phyloP scores from a whole-genome alignment of 306 rosid species.

The Begonia masoniana region DNA sequence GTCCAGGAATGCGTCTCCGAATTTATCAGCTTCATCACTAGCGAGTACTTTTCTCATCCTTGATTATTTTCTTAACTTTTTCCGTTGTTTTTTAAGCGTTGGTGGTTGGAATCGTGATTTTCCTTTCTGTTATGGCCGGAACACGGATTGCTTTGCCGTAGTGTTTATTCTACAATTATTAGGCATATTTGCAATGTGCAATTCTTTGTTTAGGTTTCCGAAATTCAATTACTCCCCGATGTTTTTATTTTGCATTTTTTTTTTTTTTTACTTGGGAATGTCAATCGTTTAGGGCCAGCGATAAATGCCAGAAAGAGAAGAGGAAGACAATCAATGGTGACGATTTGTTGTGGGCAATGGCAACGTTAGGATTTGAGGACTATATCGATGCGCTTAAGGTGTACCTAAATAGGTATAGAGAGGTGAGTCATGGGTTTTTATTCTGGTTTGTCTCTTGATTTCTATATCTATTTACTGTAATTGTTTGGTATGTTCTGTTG shows the following conservation, averaged over 20 bases:
- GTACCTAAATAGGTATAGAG: constrained; percentile 80
- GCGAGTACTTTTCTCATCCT: constrained; percentile 41
- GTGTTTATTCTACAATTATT: too few relatives aligned
- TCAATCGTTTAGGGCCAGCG: constrained; percentile 53
- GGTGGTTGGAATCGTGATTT: background rate
- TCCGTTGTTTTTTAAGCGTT: background rate
- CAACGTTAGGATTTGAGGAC: constrained; percentile 87
- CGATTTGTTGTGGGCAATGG: constrained; percentile 91
- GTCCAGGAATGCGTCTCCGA: constrained; percentile 89
- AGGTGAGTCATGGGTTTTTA: constrained; percentile 26
- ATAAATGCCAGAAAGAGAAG: constrained; percentile 92
- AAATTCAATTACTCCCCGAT: background rate
- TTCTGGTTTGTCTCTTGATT: background rate
- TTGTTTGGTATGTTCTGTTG: too few relatives aligned
- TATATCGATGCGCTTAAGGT: constrained; percentile 81
- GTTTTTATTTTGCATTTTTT: too few relatives aligned
- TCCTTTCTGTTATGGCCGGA: too few relatives aligned
- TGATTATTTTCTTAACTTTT: background rate
- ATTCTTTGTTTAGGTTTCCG: background rate
- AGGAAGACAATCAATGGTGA: constrained; percentile 93
- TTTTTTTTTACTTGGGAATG: background rate
- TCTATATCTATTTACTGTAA: background rate
- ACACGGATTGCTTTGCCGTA: too few relatives aligned
- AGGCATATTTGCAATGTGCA: too few relatives aligned
- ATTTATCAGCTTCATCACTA: constrained; percentile 83